A percentile compares a stretch with the other conserved stretches of the same genome.
These are phyloP conservation scores for Oemleria cerasiformis DNA, from an alignment of 306 rosid genomes.

Conservation along the genomic window DNA sequence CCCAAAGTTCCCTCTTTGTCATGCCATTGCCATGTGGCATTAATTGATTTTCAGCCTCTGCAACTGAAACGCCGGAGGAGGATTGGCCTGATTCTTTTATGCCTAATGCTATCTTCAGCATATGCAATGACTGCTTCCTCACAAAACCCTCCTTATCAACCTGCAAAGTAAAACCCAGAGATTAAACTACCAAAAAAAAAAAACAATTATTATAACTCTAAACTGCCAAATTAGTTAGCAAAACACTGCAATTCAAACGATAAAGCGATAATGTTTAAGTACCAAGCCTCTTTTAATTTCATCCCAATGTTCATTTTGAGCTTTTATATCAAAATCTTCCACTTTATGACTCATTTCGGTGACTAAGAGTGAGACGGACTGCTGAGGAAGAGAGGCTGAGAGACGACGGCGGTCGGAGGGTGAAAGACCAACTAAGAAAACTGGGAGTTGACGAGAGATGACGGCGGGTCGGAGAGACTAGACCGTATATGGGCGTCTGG, in stretches of 20 bases:
- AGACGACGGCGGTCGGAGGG: too few species aligned
- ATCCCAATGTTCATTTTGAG: slow-evolving; percentile 74
- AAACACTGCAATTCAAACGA: slow-evolving; percentile 16
- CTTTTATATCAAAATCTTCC: slow-evolving; percentile 57
- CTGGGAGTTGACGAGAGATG: too few species aligned
- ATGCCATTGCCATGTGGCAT: slow-evolving; percentile 30
- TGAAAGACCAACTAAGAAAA: too few species aligned
- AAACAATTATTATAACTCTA: slow-evolving; percentile 15
- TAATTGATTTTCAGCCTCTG: slow-evolving; percentile 33
- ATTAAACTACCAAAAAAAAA: background rate
- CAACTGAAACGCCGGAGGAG: slow-evolving; percentile 14
- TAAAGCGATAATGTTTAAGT: slow-evolving; percentile 26
- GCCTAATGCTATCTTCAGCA: slow-evolving; percentile 54
- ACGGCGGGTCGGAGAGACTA: too few species aligned
- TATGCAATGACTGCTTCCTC: slow-evolving; percentile 82
- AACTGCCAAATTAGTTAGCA: slow-evolving; percentile 23
- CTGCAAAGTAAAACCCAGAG: slow-evolving; percentile 36
- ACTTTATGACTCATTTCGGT: too few species aligned
- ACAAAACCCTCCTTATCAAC: slow-evolving; percentile 80
- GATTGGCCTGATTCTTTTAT: slow-evolving; percentile 32
- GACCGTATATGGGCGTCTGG: too few species aligned
- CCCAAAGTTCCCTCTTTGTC: slow-evolving; percentile 84
- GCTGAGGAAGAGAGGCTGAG: too few species aligned
- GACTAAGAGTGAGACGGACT: background rate
- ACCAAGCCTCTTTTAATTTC: slow-evolving; percentile 86